Evolutionary conservation across 2,329 filamentous ascomycete genomes (phyloP).

Genomic region (Neopestalotiopsis sp.): DNA sequence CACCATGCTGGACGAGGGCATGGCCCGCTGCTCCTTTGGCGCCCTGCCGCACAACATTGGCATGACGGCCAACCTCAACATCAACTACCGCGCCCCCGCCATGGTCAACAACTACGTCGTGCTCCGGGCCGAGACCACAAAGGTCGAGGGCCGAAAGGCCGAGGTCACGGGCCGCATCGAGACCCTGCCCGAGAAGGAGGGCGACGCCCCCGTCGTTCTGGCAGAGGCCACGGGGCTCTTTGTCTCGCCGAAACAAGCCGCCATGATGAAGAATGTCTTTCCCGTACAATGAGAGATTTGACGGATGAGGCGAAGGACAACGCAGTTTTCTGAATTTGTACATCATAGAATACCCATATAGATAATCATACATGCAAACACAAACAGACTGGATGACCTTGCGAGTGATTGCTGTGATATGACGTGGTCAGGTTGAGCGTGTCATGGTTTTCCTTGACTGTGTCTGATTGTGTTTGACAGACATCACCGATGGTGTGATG

Average conservation of each 20-base stretch:
- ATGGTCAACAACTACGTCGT: constrained; percentile 78
- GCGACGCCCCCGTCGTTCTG: constrained; percentile 68
- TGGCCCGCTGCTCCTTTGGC: constrained; percentile 86
- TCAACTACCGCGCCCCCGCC: constrained; percentile 83
- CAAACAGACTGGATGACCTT: too few species aligned
- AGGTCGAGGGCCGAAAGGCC: constrained; percentile 90
- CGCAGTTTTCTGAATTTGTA: not conserved
- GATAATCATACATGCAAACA: not conserved
- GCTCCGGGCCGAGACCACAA: constrained; percentile 77
- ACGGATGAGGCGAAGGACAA: not conserved
- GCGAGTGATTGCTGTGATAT: too few species aligned
- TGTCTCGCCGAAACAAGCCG: constrained; percentile 83
- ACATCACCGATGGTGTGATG: too few species aligned
- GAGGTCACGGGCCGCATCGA: constrained; percentile 91
- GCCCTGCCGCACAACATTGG: constrained; percentile 85
- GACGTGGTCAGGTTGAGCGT: too few species aligned
- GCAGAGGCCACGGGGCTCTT: constrained; percentile 88
- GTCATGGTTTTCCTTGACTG: too few species aligned
- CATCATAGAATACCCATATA: not conserved
- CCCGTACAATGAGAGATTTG: constrained; percentile 20
- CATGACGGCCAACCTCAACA: constrained; percentile 83
- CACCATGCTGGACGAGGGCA: constrained; percentile 89
- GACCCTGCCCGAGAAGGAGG: constrained; percentile 65
- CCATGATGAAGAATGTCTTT: constrained; percentile 47
- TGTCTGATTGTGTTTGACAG: too few species aligned